Evolutionary conservation across 2,329 filamentous ascomycete genomes (phyloP).

Genomic region (Aspergillus felis): DNA sequence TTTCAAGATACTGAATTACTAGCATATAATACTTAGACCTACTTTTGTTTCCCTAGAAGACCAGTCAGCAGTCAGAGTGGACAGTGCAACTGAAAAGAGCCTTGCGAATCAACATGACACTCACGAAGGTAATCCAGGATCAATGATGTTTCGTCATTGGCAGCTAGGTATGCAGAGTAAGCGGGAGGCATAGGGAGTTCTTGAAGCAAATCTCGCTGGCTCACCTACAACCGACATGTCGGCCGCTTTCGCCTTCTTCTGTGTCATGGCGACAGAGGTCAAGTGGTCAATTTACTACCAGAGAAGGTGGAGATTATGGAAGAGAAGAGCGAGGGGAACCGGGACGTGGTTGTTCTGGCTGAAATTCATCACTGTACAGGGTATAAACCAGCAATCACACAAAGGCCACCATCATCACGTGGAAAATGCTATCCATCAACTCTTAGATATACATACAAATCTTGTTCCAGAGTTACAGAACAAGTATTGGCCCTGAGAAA

Average conservation of each 20-base stretch:
- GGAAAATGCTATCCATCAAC: not conserved
- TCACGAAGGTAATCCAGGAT: conserved; percentile 51
- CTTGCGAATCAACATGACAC: conserved; percentile 17
- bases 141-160: conserved; percentile 35
- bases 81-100: not conserved
- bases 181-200: not conserved
- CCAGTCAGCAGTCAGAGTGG: not conserved
- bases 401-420: not conserved
- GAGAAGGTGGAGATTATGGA: not conserved
- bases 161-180: not conserved
- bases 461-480: not conserved
- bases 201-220: not conserved
- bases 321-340: not conserved
- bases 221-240: conserved; percentile 29
- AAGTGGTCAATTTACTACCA: conserved; percentile 3
- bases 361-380: not conserved
- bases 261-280: conserved; percentile 30
- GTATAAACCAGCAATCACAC: not conserved
- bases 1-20: not conserved
- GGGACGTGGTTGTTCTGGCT: not conserved
- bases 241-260: conserved; percentile 36
- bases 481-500: not conserved
- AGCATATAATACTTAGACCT: not conserved
- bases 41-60: conserved; percentile 48
- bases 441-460: not conserved